Percentiles rank a stretch among this genome's conserved stretches.
Evolutionary conservation across 169 alveolate species (phyloP).

Genomic region (Eimeria brunetti): DNA sequence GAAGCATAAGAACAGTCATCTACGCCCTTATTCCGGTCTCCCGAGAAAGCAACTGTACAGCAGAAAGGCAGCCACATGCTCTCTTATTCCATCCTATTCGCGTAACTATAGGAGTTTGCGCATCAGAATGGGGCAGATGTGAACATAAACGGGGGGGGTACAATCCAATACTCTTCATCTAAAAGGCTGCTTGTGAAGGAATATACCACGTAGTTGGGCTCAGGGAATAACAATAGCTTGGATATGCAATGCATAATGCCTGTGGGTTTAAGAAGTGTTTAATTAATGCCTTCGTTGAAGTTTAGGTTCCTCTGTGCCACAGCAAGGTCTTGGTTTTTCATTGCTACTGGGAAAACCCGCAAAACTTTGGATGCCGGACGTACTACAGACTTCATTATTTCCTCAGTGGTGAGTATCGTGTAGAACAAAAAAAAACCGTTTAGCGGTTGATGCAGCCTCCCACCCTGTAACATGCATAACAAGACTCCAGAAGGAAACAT

Average conservation of each 20-base stretch:
- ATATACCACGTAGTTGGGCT: too few relatives aligned
- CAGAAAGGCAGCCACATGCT: too few relatives aligned
- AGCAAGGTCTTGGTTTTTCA: conserved; percentile 89
- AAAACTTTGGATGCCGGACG: conserved; percentile 75
- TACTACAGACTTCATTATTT: conserved; percentile 77
- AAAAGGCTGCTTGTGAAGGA: neutral
- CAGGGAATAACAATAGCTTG: neutral
- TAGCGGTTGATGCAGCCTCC: neutral
- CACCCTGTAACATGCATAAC: too few relatives aligned
- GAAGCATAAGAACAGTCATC: neutral
- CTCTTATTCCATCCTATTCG: too few relatives aligned
- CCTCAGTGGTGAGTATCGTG: conserved; percentile 60
- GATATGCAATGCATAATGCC: too few relatives aligned
- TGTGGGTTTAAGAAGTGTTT: too few relatives aligned
- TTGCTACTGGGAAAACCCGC: conserved; percentile 86
- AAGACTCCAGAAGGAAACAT: too few relatives aligned
- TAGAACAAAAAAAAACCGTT: neutral
- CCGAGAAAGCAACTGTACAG: too few relatives aligned
- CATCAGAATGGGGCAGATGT: neutral
- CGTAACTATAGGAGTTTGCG: neutral
- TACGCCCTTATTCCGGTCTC: neutral
- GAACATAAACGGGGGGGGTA: too few relatives aligned
- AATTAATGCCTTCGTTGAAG: neutral
- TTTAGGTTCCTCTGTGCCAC: neutral
- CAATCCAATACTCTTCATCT: too few relatives aligned